Evolutionary conservation across 202 grass and related monocot genomes (phyloP).

Genomic region (Schoenoplectus triqueter): DNA sequence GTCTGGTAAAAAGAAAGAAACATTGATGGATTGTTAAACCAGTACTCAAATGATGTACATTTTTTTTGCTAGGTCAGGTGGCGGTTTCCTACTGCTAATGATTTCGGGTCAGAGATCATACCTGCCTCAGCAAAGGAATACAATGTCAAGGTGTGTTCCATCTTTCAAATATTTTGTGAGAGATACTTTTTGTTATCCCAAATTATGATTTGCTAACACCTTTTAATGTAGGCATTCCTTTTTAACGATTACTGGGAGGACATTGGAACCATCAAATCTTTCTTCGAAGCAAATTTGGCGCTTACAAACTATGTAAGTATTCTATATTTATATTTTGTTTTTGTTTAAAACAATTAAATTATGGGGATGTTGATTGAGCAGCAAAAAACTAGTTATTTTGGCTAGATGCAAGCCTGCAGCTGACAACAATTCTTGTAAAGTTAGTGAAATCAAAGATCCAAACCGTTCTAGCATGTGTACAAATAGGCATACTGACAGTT

Average conservation of each 20-base stretch:
- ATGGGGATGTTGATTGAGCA: background rate
- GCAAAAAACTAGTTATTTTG: background rate
- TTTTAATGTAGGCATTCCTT: constrained; percentile 67
- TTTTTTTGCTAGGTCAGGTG: constrained; percentile 31
- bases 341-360: constrained; percentile 20
- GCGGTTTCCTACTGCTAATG: constrained; percentile 89
- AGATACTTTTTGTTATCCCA: background rate
- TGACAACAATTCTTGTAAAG: background rate
- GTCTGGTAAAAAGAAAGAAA: background rate
- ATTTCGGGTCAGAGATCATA: constrained; percentile 98
- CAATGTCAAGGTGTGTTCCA: constrained; percentile 56
- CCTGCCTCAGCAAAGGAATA: constrained; percentile 79
- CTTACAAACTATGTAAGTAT: constrained; percentile 67
- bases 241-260: constrained; percentile 99
- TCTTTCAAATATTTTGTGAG: background rate
- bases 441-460: no score
- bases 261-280: constrained; percentile 96
- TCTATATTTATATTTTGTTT: background rate
- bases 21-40: background rate
- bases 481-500: background rate
- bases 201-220: constrained; percentile 2
- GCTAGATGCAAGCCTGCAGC: background rate
- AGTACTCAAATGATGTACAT: constrained; percentile 13
- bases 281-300: constrained; percentile 94
- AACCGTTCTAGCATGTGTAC: background rate